A percentile compares a stretch with the other conserved stretches of the same genome.
phyloP scores from a whole-genome alignment of 2,329 filamentous ascomycete species.

The Epichloe festucae region DNA sequence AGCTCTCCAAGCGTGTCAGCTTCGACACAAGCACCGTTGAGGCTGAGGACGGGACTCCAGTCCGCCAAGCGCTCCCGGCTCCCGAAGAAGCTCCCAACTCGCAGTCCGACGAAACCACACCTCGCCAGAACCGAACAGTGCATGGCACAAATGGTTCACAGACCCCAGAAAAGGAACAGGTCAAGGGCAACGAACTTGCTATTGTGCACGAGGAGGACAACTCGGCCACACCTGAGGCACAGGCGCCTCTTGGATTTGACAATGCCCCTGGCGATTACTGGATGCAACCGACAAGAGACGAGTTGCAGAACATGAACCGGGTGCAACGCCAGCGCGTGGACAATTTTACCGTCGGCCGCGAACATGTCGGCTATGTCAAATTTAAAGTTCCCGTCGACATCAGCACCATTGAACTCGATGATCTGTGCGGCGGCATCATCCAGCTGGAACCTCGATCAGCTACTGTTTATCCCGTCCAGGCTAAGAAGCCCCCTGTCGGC shows the following conservation, averaged over 20 bases:
- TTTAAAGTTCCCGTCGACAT: conserved; percentile 80
- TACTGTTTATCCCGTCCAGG: conserved; percentile 70
- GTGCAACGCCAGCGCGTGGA: conserved; percentile 62
- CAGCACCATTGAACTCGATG: conserved; percentile 62
- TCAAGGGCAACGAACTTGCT: conserved; percentile 62
- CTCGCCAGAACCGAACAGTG: conserved; percentile 42
- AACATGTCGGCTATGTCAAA: conserved; percentile 65
- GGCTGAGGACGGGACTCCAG: conserved; percentile 20
- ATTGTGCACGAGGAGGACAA: conserved; percentile 62
- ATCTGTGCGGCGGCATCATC: conserved; percentile 67
- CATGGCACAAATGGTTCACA: conserved; percentile 19
- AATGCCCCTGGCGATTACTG: conserved; percentile 66
- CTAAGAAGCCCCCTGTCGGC: conserved; percentile 70
- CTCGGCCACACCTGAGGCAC: conserved; percentile 16
- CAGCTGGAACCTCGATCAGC: conserved; percentile 64
- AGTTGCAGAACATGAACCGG: conserved; percentile 68
- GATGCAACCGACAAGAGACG: conserved; percentile 64
- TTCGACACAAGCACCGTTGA: conserved; percentile 58
- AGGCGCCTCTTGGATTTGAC: conserved; percentile 19
- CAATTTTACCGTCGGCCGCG: conserved; percentile 69
- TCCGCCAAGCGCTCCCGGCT: conserved; percentile 22
- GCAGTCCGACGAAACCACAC: conserved; percentile 22
- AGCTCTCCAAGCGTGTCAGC: conserved; percentile 76
- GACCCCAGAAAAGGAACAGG: conserved; percentile 55
- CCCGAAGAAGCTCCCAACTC: conserved; percentile 18